A percentile compares a stretch with the other conserved stretches of the same genome.
Conservation (phyloP, 805 yeast genomes). For the Blastobotrys attinorum region DNA sequence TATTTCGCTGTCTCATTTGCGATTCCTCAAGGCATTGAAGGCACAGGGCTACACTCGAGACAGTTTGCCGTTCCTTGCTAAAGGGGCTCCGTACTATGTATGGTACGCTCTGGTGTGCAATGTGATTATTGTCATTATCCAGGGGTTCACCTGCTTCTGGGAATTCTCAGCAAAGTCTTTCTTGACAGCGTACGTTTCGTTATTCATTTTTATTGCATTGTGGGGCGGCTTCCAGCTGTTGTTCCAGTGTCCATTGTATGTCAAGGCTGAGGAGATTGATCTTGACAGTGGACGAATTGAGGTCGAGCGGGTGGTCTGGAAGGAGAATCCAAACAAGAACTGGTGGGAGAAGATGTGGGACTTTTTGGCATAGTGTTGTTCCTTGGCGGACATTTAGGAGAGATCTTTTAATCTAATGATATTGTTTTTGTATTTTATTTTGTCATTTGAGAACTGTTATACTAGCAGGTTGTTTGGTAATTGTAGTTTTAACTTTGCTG, state of each 20-base stretch:
- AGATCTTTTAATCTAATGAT: no score
- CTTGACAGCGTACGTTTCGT: slow-evolving; percentile 65
- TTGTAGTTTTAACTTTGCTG: no score
- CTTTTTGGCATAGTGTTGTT: neutral
- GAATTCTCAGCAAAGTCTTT: slow-evolving; percentile 41
- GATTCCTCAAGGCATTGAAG: slow-evolving; percentile 59
- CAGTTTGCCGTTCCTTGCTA: slow-evolving; percentile 66
- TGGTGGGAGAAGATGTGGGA: slow-evolving; percentile 6
- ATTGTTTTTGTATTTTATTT: no score
- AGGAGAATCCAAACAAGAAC: slow-evolving; percentile 22
- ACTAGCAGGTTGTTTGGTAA: no score
- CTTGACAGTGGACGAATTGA: slow-evolving; percentile 61
- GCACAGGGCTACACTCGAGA: slow-evolving; percentile 59
- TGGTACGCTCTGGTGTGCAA: slow-evolving; percentile 53
- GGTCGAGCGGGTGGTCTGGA: slow-evolving; percentile 53
- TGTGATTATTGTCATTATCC: slow-evolving; percentile 52
- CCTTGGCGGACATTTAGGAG: neutral
- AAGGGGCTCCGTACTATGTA: slow-evolving; percentile 59
- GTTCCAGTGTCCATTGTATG: slow-evolving; percentile 12
- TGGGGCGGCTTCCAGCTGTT: slow-evolving; percentile 40
- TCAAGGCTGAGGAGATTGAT: slow-evolving; percentile 43
- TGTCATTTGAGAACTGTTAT: no score
- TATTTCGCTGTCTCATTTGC: slow-evolving; percentile 58
- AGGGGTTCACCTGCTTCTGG: slow-evolving; percentile 59
- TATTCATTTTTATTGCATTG: slow-evolving; percentile 47